A percentile compares a stretch with the other conserved stretches of the same genome.
phyloP scores from a whole-genome alignment of 306 rosid species.

The Vigna reflexopilosa region DNA sequence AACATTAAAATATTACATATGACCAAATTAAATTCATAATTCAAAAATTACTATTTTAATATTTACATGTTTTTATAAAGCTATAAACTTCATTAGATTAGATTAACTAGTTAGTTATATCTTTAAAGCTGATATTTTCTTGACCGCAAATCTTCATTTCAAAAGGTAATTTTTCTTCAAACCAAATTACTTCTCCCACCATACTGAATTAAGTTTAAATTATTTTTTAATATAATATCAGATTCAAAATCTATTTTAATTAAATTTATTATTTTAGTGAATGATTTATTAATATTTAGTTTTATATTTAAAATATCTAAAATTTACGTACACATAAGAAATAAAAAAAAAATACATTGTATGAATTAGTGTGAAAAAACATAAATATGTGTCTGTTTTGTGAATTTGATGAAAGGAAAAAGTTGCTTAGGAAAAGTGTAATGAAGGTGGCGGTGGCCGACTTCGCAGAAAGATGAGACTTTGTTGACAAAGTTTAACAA shows the following conservation, averaged over 20 bases:
- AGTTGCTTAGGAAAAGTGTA: conserved; percentile 31
- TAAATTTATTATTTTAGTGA: too few relatives aligned
- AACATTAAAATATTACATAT: too few relatives aligned
- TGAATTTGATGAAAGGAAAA: conserved; percentile 2
- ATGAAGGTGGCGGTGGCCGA: conserved; percentile 39
- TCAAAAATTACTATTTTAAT: not conserved
- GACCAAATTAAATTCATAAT: not conserved
- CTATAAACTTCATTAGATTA: not conserved
- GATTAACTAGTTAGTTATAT: not conserved
- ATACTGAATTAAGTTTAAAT: not conserved
- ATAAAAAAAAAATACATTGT: too few relatives aligned
- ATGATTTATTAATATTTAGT: too few relatives aligned
- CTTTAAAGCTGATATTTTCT: not conserved
- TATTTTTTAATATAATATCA: too few relatives aligned
- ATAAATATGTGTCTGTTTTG: not conserved
- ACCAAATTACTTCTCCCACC: not conserved
- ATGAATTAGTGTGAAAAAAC: not conserved
- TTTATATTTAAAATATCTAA: too few relatives aligned
- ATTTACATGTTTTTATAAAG: too few relatives aligned
- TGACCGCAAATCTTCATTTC: not conserved
- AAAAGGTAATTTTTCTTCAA: not conserved
- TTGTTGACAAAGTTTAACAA: not conserved
- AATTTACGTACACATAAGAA: too few relatives aligned
- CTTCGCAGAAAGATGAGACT: conserved; percentile 18
- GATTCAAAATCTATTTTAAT: too few relatives aligned